Base-by-base conservation (phyloP, 305 asterid species). In the Fraxinus paxiana region DNA sequence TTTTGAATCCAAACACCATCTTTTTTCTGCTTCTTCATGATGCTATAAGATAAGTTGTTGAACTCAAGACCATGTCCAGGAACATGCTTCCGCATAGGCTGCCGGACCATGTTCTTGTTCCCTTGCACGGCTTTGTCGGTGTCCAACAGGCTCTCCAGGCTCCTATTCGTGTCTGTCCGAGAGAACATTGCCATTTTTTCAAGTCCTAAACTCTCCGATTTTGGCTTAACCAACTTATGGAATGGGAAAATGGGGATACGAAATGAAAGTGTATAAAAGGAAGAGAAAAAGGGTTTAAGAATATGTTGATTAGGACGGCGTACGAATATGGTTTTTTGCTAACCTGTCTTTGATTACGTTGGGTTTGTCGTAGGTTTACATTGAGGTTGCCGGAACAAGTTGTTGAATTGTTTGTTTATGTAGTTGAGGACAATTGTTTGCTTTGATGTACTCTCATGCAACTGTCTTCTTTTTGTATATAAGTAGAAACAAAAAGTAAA, bases 41-140 rank as follows among this genome's bases (percentile, higher is more conserved):
- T 91, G 77, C 95, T 90, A 54, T 94, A 94, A 9, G 94, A 94
- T 4, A 94, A 87, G 85, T 88, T 89, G 41, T 85, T 88, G 83
- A 91, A 94, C 72, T 94, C 98, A 8, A 94, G 90, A 33, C 98
- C 98, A 3, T 88, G 91, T 26, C 97, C 97, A 9, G 94, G 98
- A 61, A 89, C 70, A 76, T 87, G 67, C 87, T 91, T 92, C 13
- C 87, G 74, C 0, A 89, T 80, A 3, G 83, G 82, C 82, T 90
- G 93, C 87, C 81, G 82, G 20, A 33, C 54, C 7, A 80, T 13
- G 54, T 80, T 82, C 71, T 89, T 91, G 15, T 56, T 82, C 77
- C 54, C 79, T 51, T 80, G 83, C 1, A 35, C 83, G 1, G 82
- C 63, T 82, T 92, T 92, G 79, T 94, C 95, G 80, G 85, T 56